A percentile compares a stretch with the other conserved stretches of the same genome.
phyloP scores from a whole-genome alignment of 1,139 yeast species.

The Suhomyces yuchorum region DNA sequence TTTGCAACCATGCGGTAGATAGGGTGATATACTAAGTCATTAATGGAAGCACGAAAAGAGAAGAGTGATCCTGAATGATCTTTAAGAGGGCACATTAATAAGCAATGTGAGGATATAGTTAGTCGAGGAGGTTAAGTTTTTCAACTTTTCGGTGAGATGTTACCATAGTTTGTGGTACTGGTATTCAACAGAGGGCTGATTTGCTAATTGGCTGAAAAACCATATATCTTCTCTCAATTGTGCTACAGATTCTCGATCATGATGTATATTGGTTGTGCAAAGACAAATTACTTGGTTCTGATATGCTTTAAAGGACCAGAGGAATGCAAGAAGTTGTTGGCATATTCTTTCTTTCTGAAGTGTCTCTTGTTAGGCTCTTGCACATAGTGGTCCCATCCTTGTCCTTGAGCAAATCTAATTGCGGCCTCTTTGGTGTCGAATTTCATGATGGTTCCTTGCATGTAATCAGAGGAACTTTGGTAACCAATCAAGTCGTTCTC shows the following conservation, averaged over 20 bases:
- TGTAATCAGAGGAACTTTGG: constrained; percentile 77
- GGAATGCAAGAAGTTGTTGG: constrained; percentile 70
- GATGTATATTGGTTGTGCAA: not conserved
- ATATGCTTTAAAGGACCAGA: constrained; percentile 77
- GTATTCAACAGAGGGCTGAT: too few species aligned
- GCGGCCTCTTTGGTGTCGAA: constrained; percentile 80
- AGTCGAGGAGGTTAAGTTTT: too few species aligned
- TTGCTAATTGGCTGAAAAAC: too few species aligned
- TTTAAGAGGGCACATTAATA: too few species aligned
- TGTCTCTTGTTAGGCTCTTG: constrained; percentile 79
- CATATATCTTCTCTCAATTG: too few species aligned
- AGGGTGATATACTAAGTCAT: not conserved
- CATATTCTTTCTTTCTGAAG: constrained; percentile 75
- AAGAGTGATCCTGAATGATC: too few species aligned
- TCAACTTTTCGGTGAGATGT: too few species aligned
- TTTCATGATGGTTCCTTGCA: constrained; percentile 83
- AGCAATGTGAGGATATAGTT: too few species aligned
- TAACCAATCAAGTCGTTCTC: constrained; percentile 89
- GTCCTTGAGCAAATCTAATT: constrained; percentile 75
- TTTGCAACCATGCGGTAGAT: not conserved
- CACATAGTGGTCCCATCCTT: constrained; percentile 83
- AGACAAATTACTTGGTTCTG: constrained; percentile 62
- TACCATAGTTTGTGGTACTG: too few species aligned
- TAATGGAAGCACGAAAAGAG: too few species aligned
- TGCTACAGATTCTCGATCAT: not conserved